These are phyloP conservation scores for Metschnikowia gruessii DNA, from an alignment of 805 yeast genomes.

Conservation along the genomic window DNA sequence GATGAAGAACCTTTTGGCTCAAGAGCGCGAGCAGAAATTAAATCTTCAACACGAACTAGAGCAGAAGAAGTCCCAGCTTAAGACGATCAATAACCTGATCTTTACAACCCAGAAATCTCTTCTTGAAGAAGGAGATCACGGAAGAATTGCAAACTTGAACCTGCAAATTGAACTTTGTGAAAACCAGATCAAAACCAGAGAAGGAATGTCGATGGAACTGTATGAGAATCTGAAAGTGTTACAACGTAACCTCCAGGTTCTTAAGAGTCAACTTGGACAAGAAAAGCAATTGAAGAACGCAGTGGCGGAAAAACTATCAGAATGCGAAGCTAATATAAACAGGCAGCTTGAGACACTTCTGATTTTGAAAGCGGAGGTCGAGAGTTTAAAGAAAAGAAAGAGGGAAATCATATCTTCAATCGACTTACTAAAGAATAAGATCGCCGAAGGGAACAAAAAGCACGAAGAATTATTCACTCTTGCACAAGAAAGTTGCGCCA, in stretches of 20 bases:
- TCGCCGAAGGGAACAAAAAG: conserved; percentile 12
- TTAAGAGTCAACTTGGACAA: conserved; percentile 9
- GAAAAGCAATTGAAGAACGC: conserved; percentile 3
- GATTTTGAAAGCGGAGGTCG: conserved; percentile 18
- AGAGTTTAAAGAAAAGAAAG: conserved; percentile 15
- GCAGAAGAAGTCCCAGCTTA: conserved; percentile 14
- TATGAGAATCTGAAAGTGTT: conserved; percentile 9
- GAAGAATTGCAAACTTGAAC: conserved; percentile 37
- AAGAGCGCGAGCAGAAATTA: conserved; percentile 14
- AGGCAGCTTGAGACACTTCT: conserved; percentile 18
- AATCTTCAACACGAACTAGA: conserved; percentile 11
- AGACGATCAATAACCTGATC: conserved; percentile 22
- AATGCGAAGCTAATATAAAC: conserved; percentile 13
- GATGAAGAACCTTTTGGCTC: conserved; percentile 17
- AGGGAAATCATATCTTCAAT: conserved; percentile 16
- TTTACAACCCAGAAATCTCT: conserved; percentile 38
- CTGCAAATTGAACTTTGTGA: conserved; percentile 31
- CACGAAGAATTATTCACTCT: conserved; percentile 19
- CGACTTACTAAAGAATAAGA: conserved; percentile 14
- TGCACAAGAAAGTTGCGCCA: conserved; percentile 44
- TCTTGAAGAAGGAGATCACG: conserved; percentile 44
- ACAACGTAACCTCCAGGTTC: conserved; percentile 4
- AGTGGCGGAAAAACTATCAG: conserved; percentile 17
- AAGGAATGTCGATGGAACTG: conserved; percentile 29
- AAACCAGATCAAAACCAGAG: conserved; percentile 26